Evolutionary conservation across 2,329 filamentous ascomycete species (phyloP).

Genomic region (Rhinocladiella similis): DNA sequence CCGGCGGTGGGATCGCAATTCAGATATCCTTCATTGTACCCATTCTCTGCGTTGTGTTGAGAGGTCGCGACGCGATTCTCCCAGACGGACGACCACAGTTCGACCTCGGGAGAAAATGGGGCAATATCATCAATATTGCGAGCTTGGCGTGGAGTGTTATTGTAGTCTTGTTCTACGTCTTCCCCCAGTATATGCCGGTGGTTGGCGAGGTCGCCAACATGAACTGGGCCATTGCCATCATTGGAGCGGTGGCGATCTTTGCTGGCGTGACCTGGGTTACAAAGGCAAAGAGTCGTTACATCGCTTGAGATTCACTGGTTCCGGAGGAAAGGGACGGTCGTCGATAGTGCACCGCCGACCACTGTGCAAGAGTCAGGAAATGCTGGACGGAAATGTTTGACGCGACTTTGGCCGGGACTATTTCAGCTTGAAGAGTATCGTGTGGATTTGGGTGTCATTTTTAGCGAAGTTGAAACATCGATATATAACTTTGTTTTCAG

Average conservation of each 20-base stretch:
- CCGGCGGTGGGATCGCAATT: slow-evolving; percentile 1
- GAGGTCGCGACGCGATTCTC: neutral
- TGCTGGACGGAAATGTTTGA: too few relatives aligned
- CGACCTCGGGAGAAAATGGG: slow-evolving; percentile 2
- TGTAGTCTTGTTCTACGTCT: slow-evolving; percentile 1
- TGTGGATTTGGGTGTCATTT: too few relatives aligned
- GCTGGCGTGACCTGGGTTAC: neutral
- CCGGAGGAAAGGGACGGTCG: too few relatives aligned
- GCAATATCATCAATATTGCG: slow-evolving; percentile 5
- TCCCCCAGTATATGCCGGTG: slow-evolving; percentile 2
- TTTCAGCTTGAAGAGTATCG: too few relatives aligned
- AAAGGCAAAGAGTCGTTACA: too few relatives aligned
- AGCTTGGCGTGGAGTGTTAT: neutral
- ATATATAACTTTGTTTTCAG: too few relatives aligned
- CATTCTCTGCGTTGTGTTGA: slow-evolving; percentile 1
- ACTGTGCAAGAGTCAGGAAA: too few relatives aligned
- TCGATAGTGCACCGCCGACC: too few relatives aligned
- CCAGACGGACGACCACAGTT: neutral
- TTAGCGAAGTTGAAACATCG: too few relatives aligned
- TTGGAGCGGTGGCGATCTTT: slow-evolving; percentile 1
- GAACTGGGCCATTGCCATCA: slow-evolving; percentile 8
- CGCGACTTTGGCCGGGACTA: too few relatives aligned
- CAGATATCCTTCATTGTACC: slow-evolving; percentile 3
- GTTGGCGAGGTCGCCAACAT: slow-evolving; percentile 3
- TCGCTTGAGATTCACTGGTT: too few relatives aligned